phyloP scores from a whole-genome alignment of 148 eudicot genomes.

The Polygonum maritimum region DNA sequence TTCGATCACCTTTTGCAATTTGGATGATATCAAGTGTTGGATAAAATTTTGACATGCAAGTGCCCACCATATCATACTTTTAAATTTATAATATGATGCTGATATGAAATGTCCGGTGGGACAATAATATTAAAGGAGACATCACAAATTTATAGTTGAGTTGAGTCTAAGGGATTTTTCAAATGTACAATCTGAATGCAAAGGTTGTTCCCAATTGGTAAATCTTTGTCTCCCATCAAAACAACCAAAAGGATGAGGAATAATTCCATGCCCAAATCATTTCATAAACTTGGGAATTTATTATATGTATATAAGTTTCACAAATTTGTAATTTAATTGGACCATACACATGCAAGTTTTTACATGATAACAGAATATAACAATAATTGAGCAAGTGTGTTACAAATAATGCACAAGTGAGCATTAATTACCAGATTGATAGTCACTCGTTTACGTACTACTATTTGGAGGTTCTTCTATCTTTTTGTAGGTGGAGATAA shows the following conservation, averaged over 20 bases:
- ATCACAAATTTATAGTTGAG: background rate
- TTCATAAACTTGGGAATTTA: background rate
- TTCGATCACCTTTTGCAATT: background rate
- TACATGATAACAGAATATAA: background rate
- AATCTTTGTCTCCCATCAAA: background rate
- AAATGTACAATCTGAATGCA: constrained; percentile 3
- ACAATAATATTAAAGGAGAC: background rate
- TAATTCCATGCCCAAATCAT: background rate
- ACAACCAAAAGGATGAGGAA: constrained; percentile 3
- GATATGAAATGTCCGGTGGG: constrained; percentile 6
- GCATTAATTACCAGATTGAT: background rate
- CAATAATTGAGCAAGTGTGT: background rate
- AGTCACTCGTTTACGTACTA: background rate
- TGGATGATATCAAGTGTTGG: background rate
- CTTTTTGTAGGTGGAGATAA: background rate
- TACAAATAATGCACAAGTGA: background rate
- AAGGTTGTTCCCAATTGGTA: constrained; percentile 6
- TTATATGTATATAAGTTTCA: background rate
- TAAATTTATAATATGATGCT: background rate
- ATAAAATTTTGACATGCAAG: background rate
- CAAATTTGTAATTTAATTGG: background rate
- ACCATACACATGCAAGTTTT: constrained; percentile 3
- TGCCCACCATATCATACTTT: constrained; percentile 3
- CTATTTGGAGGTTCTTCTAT: background rate
- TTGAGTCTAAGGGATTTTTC: background rate